These are phyloP conservation scores for Brassica incana DNA, from an alignment of 345 rosid species.

Conservation along the genomic window DNA sequence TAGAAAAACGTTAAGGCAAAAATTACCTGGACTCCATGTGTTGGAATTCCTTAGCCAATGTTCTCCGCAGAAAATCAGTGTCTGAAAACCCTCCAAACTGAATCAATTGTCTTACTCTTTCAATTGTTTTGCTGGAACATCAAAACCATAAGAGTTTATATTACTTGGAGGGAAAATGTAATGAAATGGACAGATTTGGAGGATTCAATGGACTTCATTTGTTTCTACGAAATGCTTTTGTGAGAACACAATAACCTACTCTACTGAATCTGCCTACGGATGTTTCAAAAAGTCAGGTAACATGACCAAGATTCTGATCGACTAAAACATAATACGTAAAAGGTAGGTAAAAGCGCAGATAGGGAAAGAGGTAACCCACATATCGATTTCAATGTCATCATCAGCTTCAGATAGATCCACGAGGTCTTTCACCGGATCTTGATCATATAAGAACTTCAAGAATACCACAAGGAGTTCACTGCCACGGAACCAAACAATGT, in stretches of 20 bases:
- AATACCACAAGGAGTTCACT: conserved; percentile 87
- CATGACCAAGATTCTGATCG: not conserved
- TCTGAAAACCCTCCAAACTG: conserved; percentile 66
- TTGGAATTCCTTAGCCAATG: conserved; percentile 74
- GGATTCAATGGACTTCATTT: conserved; percentile 2
- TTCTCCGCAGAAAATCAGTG: conserved; percentile 55
- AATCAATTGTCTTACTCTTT: conserved; percentile 59
- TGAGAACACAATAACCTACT: not conserved
- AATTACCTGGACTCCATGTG: conserved; percentile 72
- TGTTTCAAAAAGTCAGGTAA: not conserved
- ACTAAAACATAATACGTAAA: conserved; percentile 9
- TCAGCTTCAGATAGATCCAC: conserved; percentile 63
- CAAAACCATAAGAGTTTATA: conserved; percentile 2
- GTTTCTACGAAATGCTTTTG: conserved; percentile 6
- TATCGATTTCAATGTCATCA: conserved; percentile 59
- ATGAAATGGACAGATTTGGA: conserved; percentile 3
- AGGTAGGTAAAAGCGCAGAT: not conserved
- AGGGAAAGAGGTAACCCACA: conserved; percentile 53
- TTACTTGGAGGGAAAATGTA: not conserved
- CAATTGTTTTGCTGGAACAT: conserved; percentile 60
- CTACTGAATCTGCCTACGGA: not conserved
- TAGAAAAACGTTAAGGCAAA: conserved; percentile 14
- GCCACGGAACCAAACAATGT: conserved; percentile 44
- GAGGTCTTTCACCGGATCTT: conserved; percentile 82
- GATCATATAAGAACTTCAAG: conserved; percentile 87